Evolutionary conservation across 169 alveolate species (phyloP).

Genomic region (Pseudocohnilembus persalinus): DNA sequence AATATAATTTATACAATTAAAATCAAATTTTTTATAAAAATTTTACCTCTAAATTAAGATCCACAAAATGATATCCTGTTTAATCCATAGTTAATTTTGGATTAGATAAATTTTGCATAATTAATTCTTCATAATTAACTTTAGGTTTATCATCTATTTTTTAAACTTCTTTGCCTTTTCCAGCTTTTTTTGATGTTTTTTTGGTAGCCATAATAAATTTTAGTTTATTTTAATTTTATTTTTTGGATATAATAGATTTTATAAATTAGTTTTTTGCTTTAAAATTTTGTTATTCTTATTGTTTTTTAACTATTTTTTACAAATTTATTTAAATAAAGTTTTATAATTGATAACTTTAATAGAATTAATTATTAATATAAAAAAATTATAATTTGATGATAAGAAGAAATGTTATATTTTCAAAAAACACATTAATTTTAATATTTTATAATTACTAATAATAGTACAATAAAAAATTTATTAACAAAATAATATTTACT

Average conservation of each 20-base stretch:
- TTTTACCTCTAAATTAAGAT: slow-evolving; percentile 22
- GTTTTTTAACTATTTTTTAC: background rate
- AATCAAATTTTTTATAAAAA: background rate
- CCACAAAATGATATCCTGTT: slow-evolving; percentile 30
- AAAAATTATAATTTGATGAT: background rate
- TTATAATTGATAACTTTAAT: background rate
- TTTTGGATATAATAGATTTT: background rate
- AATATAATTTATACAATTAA: background rate
- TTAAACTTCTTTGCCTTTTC: slow-evolving; percentile 24
- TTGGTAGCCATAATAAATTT: background rate
- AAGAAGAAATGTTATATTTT: too few species aligned
- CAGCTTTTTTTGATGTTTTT: slow-evolving; percentile 30
- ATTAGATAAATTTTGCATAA: slow-evolving; percentile 24
- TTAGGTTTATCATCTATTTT: slow-evolving; percentile 43
- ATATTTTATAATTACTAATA: too few species aligned
- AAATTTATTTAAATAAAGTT: background rate
- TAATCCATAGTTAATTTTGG: slow-evolving; percentile 31
- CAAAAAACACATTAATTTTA: too few species aligned
- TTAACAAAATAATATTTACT: background rate
- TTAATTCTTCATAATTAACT: slow-evolving; percentile 41
- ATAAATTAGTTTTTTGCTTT: slow-evolving; percentile 3
- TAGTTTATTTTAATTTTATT: background rate
- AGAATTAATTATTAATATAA: background rate
- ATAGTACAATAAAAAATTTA: background rate
- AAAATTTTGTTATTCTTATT: slow-evolving; percentile 1